Conservation (phyloP, 495 filamentous ascomycete genomes). For the Extremus antarcticus region DNA sequence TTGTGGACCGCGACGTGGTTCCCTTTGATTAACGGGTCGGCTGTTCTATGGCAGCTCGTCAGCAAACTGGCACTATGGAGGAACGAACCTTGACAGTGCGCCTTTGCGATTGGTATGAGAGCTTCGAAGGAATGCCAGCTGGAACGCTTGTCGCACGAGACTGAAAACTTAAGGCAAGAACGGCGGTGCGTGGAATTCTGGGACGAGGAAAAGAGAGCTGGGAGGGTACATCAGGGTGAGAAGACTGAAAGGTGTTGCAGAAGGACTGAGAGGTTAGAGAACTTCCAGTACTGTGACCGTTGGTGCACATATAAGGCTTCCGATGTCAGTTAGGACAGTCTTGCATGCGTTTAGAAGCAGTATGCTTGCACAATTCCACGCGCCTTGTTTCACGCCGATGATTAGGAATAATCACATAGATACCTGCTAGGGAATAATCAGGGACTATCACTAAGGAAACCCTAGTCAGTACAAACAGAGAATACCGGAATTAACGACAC, state of each 20-base stretch:
- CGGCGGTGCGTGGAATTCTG: conserved; percentile 67
- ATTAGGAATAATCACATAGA: no score
- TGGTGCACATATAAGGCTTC: no score
- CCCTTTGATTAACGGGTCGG: conserved; percentile 72
- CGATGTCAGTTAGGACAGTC: no score
- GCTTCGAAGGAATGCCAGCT: conserved; percentile 39
- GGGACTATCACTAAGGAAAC: no score
- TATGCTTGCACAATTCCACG: no score
- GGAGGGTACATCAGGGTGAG: conserved; percentile 68
- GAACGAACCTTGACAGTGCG: conserved; percentile 53
- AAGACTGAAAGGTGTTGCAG: conserved; percentile 47
- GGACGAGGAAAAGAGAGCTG: conserved; percentile 73
- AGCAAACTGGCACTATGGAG: conserved; percentile 61
- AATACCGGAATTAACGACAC: no score
- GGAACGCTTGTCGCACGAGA: conserved; percentile 43
- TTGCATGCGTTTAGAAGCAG: no score
- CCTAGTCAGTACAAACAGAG: no score
- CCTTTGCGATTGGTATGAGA: conserved; percentile 55
- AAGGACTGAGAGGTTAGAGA: conserved; percentile 48
- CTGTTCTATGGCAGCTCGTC: conserved; percentile 63
- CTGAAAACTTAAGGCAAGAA: conserved; percentile 85
- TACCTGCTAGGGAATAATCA: no score
- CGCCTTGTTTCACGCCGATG: no score
- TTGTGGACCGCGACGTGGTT: conserved; percentile 61
- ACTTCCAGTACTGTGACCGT: no score